Evolutionary conservation across 805 yeast genomes (phyloP), one percentile per base, ranked within the genome.

Genomic region (Wickerhamiella sergipiensis): DNA sequence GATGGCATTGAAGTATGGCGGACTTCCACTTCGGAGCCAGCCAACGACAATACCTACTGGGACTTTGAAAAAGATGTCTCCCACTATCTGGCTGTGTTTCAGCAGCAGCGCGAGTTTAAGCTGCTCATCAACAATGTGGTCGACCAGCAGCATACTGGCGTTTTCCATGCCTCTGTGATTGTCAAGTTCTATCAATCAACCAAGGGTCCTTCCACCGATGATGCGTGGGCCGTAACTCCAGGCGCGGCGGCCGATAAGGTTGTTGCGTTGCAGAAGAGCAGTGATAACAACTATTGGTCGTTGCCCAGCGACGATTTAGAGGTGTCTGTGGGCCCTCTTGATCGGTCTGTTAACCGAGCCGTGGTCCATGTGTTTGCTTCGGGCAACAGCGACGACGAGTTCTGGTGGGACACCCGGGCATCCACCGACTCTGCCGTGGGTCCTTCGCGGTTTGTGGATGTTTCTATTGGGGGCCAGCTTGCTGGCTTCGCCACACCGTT

Each of bases 1-100:
- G 68, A 64, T 17, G 85, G 80, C 31, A 70, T 74, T 15, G 84
- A 84, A 55, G 68, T 86, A 40, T 86, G 95, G 95, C 76, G 95
- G 65, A 80, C 86, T 0, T 81, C 90, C 2, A 87, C 95, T 2
- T 79, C 84, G 15, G 95, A 86, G 65, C 95, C 95, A 1, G 78
- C 75, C 54, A 64, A 81, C 60, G 59, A 74, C 67, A 63, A 64
- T 18, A 57, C 66, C 2, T 73, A 77, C 9, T 76, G 71, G 59
- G 75, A 83, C 17, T 67, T 74, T 43, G 67, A 72, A 31, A 87
- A 85, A 61, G 95, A 87, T 61, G 75, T 85, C 0, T 73, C 88
- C 2, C 65, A 69, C 21, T 86, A 79, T 61, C 59, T 72, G 3
- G 54, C 68, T 0, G 62, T 85, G 29, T 83, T 86, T 63, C 58